Percentiles rank a stretch among this genome's conserved stretches.
Evolutionary conservation across 352 stramenopile genomes (phyloP).

Genomic region (Pseudoperonospora humuli): DNA sequence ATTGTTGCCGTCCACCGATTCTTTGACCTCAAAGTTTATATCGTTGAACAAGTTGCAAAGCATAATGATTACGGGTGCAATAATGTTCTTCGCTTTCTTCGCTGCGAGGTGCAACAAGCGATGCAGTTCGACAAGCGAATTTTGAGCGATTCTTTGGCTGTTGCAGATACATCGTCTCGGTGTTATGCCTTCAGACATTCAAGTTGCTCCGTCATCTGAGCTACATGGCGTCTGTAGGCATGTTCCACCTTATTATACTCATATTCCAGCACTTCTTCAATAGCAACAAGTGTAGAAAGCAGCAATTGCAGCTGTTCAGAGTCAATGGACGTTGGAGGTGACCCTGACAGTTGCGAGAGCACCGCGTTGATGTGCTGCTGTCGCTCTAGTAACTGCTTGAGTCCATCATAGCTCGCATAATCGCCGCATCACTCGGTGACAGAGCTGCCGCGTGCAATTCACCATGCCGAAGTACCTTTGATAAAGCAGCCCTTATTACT

Average conservation of each 20-base stretch:
- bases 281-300: constrained; percentile 33
- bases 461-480: constrained; percentile 66
- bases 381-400: constrained; percentile 80
- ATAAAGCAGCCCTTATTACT: too few species aligned
- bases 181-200: constrained; percentile 69
- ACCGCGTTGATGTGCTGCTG: constrained; percentile 39
- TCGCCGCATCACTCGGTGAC: constrained; percentile 82
- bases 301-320: constrained; percentile 30
- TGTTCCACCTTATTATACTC: constrained; percentile 89
- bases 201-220: constrained; percentile 81
- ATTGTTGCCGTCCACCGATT: too few species aligned
- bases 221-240: constrained; percentile 85
- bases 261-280: constrained; percentile 70
- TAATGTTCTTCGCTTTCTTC: too few species aligned
- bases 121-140: constrained; percentile 91
- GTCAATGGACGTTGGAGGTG: constrained; percentile 8
- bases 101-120: constrained; percentile 89
- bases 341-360: constrained; percentile 14
- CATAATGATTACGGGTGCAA: too few species aligned
- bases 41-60: too few species aligned
- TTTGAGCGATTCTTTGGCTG: constrained; percentile 87
- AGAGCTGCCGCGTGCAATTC: constrained; percentile 77
- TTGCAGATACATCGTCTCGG: constrained; percentile 43
- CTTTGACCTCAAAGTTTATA: too few species aligned
- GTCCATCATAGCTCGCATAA: constrained; percentile 85